Evolutionary conservation across 2,329 filamentous ascomycete genomes (phyloP).

Genomic region (Cyanodermella asteris): DNA sequence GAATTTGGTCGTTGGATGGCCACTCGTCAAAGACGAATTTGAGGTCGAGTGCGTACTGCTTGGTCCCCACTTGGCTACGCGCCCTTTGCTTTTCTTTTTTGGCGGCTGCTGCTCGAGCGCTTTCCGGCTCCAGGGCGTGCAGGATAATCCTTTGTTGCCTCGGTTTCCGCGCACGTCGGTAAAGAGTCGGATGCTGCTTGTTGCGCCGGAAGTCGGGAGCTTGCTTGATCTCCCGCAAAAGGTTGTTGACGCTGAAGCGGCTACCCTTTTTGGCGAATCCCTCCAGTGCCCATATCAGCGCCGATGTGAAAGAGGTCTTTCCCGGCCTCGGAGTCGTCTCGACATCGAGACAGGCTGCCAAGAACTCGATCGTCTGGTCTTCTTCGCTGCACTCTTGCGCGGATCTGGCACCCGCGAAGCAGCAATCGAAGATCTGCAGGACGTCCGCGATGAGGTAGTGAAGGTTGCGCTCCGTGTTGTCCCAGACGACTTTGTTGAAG

Average conservation of each 20-base stretch:
- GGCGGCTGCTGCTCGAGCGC: no score
- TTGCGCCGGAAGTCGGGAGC: slow-evolving; percentile 7
- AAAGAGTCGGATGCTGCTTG: slow-evolving; percentile 4
- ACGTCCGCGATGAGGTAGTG: slow-evolving; percentile 5
- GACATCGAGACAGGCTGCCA: slow-evolving; percentile 4
- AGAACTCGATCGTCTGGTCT: slow-evolving; percentile 5
- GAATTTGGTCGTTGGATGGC: slow-evolving; percentile 1
- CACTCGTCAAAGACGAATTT: slow-evolving; percentile 4
- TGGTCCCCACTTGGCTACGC: not conserved
- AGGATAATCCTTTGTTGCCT: slow-evolving; percentile 5
- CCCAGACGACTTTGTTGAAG: slow-evolving; percentile 8
- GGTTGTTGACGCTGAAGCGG: slow-evolving; percentile 6
- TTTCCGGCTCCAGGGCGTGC: slow-evolving; percentile 4
- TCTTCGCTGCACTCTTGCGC: not conserved
- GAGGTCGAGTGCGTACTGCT: not conserved
- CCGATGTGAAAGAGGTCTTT: slow-evolving; percentile 7
- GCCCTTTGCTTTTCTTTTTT: not conserved
- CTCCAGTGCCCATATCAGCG: slow-evolving; percentile 7
- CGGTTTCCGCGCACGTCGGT: slow-evolving; percentile 1
- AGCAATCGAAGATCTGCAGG: slow-evolving; percentile 10
- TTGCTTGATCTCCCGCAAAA: slow-evolving; percentile 4
- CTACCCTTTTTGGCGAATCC: slow-evolving; percentile 1
- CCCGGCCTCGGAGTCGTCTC: slow-evolving; percentile 6
- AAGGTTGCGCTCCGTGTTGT: slow-evolving; percentile 8
- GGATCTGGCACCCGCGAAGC: not conserved